Evolutionary conservation across 1,284 basidiomycete genomes (phyloP).

Genomic region (Puccinia horiana): DNA sequence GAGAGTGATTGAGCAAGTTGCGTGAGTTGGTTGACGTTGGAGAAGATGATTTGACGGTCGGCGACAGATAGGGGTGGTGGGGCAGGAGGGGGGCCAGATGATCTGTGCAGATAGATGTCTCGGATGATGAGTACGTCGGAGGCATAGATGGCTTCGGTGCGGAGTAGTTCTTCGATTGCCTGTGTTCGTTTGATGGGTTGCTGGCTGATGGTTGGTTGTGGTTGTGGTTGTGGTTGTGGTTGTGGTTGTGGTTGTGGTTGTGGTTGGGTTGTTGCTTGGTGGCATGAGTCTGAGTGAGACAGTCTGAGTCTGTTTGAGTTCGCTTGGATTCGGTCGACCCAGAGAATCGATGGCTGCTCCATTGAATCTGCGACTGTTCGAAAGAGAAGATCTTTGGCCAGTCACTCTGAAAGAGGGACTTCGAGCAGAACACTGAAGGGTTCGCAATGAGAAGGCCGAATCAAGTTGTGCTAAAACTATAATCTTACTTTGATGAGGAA

Average conservation of each 20-base stretch:
- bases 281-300: background rate
- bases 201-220: background rate
- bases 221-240: background rate
- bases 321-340: background rate
- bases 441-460: too few relatives aligned
- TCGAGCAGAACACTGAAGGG: too few relatives aligned
- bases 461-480: too few relatives aligned
- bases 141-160: conserved; percentile 33
- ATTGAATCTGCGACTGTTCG: too few relatives aligned
- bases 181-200: conserved; percentile 17
- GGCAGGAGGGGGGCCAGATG: conserved; percentile 1
- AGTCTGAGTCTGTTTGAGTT: background rate
- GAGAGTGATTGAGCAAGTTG: background rate
- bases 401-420: too few relatives aligned
- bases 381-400: too few relatives aligned
- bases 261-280: background rate
- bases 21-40: conserved; percentile 16
- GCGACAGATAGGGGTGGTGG: background rate
- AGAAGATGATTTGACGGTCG: conserved; percentile 31
- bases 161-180: conserved; percentile 24
- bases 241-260: conserved; percentile 2
- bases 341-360: background rate
- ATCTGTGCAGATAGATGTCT: conserved; percentile 25
- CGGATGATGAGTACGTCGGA: conserved; percentile 21
- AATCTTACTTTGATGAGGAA: too few relatives aligned